Base-by-base conservation (phyloP, 2,329 filamentous ascomycete species). In the Chaetomium strumarium region DNA sequence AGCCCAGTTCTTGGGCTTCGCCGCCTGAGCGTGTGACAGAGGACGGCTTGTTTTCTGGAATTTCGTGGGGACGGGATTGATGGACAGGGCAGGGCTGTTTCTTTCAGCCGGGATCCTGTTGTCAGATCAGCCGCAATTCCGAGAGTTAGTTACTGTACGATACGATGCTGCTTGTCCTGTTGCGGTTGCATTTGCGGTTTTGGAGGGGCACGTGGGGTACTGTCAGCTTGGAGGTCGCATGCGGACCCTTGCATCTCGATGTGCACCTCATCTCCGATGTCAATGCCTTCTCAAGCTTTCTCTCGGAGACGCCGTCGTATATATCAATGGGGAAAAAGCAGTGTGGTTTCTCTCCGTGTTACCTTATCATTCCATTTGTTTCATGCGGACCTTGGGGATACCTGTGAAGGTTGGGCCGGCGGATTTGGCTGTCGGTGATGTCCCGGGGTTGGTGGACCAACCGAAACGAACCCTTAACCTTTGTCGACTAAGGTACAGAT, bases 261-360 rank as follows among this genome's bases (percentile, higher is more conserved):
- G 60, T 63, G 63, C 63, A 63, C 60, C 60, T 70, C 68, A 70
- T 70, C 60, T 70, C 68, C 67, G 66, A 58, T 55, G 55, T 69
- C 57, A 66, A 70, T 70, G 67, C 67, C 55, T 52, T 55, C 36
- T 24, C 19, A 70, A 70, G 67, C 67, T 53, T 52, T 55, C 36
- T 24, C 19, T 45, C 44, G 52, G 47, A 33, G 52, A 45, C 49
- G 44, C 50, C 46, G 46, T 39, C 29, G 16, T 46, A 42, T n/a
- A 40, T 49, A 46, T 48, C 29, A 45, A 43, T 19, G 37, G 10
- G 43, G 36, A 37, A n/a, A 30, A 16, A 37, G 14, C 40, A 33
- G 31, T 43, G 30, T 19, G 2, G 17, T 51, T 39, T 19, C 24
- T 40, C 30, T 42, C 42, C 24, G 57, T 59, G 47, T 31, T 13